These are phyloP conservation scores for Colletotrichum chlorophyti DNA, from an alignment of 2,329 filamentous ascomycete species.

Conservation along the genomic window DNA sequence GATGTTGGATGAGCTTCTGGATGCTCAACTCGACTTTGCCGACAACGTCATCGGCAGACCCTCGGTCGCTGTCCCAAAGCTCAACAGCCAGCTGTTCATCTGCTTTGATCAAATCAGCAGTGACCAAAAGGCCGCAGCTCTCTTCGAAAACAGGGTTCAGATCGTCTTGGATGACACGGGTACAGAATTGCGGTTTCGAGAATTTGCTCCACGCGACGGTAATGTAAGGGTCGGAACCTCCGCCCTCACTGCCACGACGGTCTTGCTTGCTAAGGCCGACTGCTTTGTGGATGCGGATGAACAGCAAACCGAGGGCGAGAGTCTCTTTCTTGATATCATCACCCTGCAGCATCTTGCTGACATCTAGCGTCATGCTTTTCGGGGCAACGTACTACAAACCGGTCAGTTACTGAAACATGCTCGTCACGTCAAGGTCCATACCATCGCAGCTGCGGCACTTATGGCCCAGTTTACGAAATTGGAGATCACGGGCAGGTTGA, in stretches of 20 bases:
- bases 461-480: conserved; percentile 98
- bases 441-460: conserved; percentile 79
- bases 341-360: conserved; percentile 88
- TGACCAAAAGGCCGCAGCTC: conserved; percentile 83
- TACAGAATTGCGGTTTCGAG: conserved; percentile 97
- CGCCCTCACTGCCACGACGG: conserved; percentile 77
- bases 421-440: neutral
- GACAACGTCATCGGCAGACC: conserved; percentile 91
- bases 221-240: conserved; percentile 94
- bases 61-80: conserved; percentile 94
- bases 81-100: conserved; percentile 94
- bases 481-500: conserved; percentile 91
- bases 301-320: conserved; percentile 85
- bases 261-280: conserved; percentile 92
- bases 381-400: conserved; percentile 76
- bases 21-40: conserved; percentile 94
- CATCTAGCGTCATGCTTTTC: conserved; percentile 90
- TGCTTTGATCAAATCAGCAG: conserved; percentile 87
- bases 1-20: conserved; percentile 93
- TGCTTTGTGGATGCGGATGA: conserved; percentile 90
- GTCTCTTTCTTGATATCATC: conserved; percentile 93
- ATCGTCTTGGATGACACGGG: conserved; percentile 92
- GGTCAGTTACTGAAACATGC: neutral
- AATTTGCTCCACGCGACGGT: conserved; percentile 96
- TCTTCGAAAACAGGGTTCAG: conserved; percentile 94